Base-by-base conservation (phyloP, 2,329 filamentous ascomycete species). In the Claviceps paspali region DNA sequence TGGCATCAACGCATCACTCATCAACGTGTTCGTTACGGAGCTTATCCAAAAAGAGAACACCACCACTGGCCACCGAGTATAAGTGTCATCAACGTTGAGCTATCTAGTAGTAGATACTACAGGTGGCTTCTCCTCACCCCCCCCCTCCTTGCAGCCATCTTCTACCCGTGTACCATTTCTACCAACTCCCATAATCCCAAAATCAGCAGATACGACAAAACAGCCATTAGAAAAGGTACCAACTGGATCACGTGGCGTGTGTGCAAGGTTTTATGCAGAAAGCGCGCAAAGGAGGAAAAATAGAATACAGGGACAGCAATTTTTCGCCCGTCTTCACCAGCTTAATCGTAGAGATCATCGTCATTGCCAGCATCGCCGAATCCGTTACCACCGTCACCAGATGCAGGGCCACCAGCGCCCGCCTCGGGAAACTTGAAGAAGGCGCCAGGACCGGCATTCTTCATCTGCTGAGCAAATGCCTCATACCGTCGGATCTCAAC, bases 401-500 rank as follows among this genome's bases (percentile, higher is more conserved):
- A 58, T 51, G 63, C 52, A 64, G 72, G 76, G 69, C 81, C 70
- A 71, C 83, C 67, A 15, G 52, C 59, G 15, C 76, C 82, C 50
- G 73, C 82, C 43, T 70, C 68, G 23, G 82, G 88, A 78, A 98
- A 98, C 63, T 92, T 87, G 82, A 98, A 98, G 74, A 91, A 95
- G 50, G 84, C 86, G 53, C 87, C 88, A 28, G 87, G 87, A 36
- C 86, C 87, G 42, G 84, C 79, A 59, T 93, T 94, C 82, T 98
- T 98, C 86, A 98, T 92, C 60, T 88, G 88, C 67, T 96, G 88
- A 29, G 88, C 83, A 53, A 98, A 98, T 4, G 91, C 88, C 71
- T 98, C 91, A 65, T 98, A 98, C 43, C 88, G 81, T 55, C 91
- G 82, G 52, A 98, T 93, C 71, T 98, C 91, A 17, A 96, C 88